Percentiles rank a stretch among this genome's conserved stretches.
These are phyloP conservation scores for Coemansia sp. DNA, from an alignment of 192 early-diverging fungal genomes.

Conservation along the genomic window DNA sequence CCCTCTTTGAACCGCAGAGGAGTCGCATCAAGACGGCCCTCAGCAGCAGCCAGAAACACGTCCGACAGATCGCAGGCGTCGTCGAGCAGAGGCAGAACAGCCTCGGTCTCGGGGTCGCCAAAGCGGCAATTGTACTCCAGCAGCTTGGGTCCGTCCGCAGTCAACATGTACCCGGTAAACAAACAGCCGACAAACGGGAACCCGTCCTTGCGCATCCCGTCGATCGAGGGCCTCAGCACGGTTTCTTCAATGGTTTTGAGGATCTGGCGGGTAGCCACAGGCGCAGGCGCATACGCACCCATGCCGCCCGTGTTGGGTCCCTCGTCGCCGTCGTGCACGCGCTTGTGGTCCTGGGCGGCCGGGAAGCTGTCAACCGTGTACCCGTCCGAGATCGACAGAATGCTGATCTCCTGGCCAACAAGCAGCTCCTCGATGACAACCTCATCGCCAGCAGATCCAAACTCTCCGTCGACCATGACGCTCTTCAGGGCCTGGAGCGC, in stretches of 20 bases:
- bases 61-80: constrained; percentile 83
- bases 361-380: constrained; percentile 90
- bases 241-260: constrained; percentile 70
- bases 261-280: constrained; percentile 81
- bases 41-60: constrained; percentile 83
- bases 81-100: constrained; percentile 86
- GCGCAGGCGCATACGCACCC: constrained; percentile 97
- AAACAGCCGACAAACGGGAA: constrained; percentile 96
- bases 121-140: constrained; percentile 99
- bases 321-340: constrained; percentile 88
- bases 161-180: constrained; percentile 97
- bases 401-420: constrained; percentile 90
- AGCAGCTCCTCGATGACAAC: constrained; percentile 96
- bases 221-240: constrained; percentile 88
- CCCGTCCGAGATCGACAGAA: constrained; percentile 92
- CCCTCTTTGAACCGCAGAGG: constrained; percentile 68
- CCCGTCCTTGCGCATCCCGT: constrained; percentile 95
- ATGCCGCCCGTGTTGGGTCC: constrained; percentile 99
- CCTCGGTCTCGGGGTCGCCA: constrained; percentile 98
- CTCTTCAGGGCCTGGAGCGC: constrained; percentile 78
- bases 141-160: constrained; percentile 85
- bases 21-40: constrained; percentile 90
- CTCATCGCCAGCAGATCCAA: constrained; percentile 87
- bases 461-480: constrained; percentile 90
- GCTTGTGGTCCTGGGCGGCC: constrained; percentile 98